Percentiles rank a stretch among this genome's conserved stretches.
phyloP scores from a whole-genome alignment of 768 basidiomycete genomes.

The Amanita subjunquillea region DNA sequence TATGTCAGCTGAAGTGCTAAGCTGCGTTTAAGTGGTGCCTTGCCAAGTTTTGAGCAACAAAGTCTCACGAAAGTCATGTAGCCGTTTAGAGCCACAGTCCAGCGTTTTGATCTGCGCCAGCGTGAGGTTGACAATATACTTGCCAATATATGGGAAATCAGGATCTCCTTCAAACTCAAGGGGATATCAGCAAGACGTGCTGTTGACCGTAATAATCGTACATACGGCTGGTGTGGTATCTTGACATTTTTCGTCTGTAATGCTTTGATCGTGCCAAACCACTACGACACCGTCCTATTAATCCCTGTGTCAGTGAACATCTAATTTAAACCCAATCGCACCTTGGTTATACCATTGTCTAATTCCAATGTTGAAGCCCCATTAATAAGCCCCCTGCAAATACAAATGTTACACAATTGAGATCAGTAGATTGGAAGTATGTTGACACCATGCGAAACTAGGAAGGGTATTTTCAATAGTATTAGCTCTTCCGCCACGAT shows the following conservation, averaged over 20 bases:
- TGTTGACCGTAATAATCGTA: background rate
- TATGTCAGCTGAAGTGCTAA: slow-evolving; percentile 58
- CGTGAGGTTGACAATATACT: slow-evolving; percentile 58
- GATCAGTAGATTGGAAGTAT: background rate
- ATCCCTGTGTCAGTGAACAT: background rate
- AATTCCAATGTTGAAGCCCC: slow-evolving; percentile 71
- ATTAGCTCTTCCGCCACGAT: slow-evolving; percentile 70
- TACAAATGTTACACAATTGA: slow-evolving; percentile 1
- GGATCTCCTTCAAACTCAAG: slow-evolving; percentile 35
- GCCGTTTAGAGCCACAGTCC: slow-evolving; percentile 68
- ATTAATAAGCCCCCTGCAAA: slow-evolving; percentile 59
- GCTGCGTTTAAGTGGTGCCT: background rate
- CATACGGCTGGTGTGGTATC: slow-evolving; percentile 55
- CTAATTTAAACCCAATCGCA: slow-evolving; percentile 12
- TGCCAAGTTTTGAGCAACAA: background rate
- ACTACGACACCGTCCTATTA: slow-evolving; percentile 63
- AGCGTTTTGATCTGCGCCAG: slow-evolving; percentile 71
- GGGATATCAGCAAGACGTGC: background rate
- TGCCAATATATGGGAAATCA: slow-evolving; percentile 59
- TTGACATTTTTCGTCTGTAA: slow-evolving; percentile 50
- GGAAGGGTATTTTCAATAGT: slow-evolving; percentile 65
- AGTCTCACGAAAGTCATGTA: slow-evolving; percentile 43
- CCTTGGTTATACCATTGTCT: slow-evolving; percentile 71
- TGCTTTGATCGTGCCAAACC: slow-evolving; percentile 74
- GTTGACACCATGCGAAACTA: slow-evolving; percentile 60